Conservation (phyloP, 768 basidiomycete species). For the Coprinopsis strossmayeri region DNA sequence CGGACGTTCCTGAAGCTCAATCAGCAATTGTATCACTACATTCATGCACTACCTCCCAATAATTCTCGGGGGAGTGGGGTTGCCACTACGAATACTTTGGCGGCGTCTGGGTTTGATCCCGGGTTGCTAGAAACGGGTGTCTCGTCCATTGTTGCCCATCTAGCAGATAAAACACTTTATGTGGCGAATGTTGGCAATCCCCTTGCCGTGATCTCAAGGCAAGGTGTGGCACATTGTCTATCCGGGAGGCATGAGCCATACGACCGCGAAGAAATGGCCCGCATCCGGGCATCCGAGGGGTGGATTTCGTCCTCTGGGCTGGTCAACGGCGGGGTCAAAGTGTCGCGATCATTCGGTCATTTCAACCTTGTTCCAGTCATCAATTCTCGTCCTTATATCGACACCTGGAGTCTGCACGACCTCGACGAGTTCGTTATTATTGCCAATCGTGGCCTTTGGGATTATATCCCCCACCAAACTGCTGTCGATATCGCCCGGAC, state of each 20-base stretch:
- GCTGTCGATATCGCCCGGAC: slow-evolving; percentile 93
- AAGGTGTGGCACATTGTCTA: slow-evolving; percentile 66
- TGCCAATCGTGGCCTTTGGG: slow-evolving; percentile 91
- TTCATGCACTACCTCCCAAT: slow-evolving; percentile 57
- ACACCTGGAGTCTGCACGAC: slow-evolving; percentile 60
- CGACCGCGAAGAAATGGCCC: slow-evolving; percentile 71
- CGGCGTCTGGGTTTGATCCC: slow-evolving; percentile 25
- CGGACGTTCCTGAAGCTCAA: slow-evolving; percentile 87
- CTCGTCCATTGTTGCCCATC: slow-evolving; percentile 82
- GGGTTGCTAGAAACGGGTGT: slow-evolving; percentile 66
- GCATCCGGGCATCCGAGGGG: slow-evolving; percentile 90
- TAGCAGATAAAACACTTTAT: slow-evolving; percentile 71
- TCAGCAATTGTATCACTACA: slow-evolving; percentile 65
- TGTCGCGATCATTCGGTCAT: slow-evolving; percentile 92
- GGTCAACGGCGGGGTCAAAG: slow-evolving; percentile 87
- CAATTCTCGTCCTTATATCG: slow-evolving; percentile 82
- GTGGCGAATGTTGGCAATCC: slow-evolving; percentile 89
- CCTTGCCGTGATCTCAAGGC: slow-evolving; percentile 77
- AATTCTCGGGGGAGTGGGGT: slow-evolving; percentile 59
- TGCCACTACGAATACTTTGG: slow-evolving; percentile 21
- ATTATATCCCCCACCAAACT: slow-evolving; percentile 88
- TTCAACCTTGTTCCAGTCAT: slow-evolving; percentile 86
- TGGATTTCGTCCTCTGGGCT: slow-evolving; percentile 90
- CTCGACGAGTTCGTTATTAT: slow-evolving; percentile 96
- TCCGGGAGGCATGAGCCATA: slow-evolving; percentile 87